Conservation (phyloP, 2,329 filamentous ascomycete species). For the Pyrenophora tritici-repentis region DNA sequence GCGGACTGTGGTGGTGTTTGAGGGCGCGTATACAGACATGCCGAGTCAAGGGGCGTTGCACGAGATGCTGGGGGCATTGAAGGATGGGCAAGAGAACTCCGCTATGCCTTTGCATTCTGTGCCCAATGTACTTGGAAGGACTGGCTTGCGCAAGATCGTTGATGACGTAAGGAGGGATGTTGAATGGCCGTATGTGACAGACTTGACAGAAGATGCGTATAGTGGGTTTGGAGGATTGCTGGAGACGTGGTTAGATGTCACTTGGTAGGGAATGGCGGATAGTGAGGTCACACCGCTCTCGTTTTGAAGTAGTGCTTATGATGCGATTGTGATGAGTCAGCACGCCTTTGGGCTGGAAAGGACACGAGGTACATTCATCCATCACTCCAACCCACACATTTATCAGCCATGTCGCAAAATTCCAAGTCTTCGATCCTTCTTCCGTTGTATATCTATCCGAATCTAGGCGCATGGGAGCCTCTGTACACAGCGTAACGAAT, state of each 20-base stretch:
- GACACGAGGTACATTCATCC: neutral
- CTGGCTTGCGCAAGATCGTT: conserved; percentile 26
- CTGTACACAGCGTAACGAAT: conserved; percentile 50
- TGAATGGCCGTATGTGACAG: conserved; percentile 31
- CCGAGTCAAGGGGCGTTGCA: conserved; percentile 15
- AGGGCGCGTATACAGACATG: conserved; percentile 24
- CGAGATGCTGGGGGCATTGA: conserved; percentile 8
- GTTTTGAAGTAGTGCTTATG: too few species aligned
- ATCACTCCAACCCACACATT: too few species aligned
- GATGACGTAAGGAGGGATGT: conserved; percentile 25
- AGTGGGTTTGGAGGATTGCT: conserved; percentile 21
- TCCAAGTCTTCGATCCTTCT: conserved; percentile 48
- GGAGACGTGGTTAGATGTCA: conserved; percentile 29
- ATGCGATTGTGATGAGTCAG: too few species aligned
- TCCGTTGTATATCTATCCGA: conserved; percentile 58
- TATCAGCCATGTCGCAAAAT: conserved; percentile 3
- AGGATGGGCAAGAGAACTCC: conserved; percentile 17
- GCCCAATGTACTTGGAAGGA: conserved; percentile 16
- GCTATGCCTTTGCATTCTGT: conserved; percentile 27
- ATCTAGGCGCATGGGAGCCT: conserved; percentile 54
- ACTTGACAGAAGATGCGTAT: conserved; percentile 19
- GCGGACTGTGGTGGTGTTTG: conserved; percentile 36
- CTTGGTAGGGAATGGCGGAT: neutral
- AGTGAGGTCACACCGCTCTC: too few species aligned
- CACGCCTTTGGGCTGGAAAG: neutral